These are phyloP conservation scores for Backusella tuberculispora DNA, from an alignment of 192 early-diverging fungal species.

Conservation along the genomic window DNA sequence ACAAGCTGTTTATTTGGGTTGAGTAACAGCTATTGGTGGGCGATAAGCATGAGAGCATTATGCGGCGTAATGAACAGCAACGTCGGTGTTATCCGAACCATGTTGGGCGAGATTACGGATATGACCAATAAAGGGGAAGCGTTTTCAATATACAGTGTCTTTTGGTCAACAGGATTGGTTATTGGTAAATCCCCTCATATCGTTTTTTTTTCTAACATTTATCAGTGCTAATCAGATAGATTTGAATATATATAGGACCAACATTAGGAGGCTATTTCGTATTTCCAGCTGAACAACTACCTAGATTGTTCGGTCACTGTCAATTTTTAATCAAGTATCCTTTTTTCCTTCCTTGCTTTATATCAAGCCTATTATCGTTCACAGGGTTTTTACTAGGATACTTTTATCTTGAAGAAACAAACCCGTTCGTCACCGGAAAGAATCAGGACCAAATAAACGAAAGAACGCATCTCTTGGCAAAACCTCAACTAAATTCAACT, in stretches of 20 bases:
- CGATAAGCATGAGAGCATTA: slow-evolving; percentile 60
- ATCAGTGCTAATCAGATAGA: neutral
- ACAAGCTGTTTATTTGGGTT: slow-evolving; percentile 76
- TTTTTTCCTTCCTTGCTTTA: slow-evolving; percentile 84
- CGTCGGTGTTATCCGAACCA: slow-evolving; percentile 81
- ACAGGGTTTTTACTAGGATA: slow-evolving; percentile 67
- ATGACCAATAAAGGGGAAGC: slow-evolving; percentile 74
- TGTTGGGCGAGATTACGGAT: slow-evolving; percentile 87
- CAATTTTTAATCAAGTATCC: slow-evolving; percentile 68
- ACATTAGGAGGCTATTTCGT: slow-evolving; percentile 80
- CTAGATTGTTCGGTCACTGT: slow-evolving; percentile 59
- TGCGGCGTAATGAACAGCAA: slow-evolving; percentile 79
- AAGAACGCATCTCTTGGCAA: neutral
- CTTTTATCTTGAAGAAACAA: slow-evolving; percentile 67
- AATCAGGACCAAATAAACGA: slow-evolving; percentile 4
- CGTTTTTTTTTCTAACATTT: neutral
- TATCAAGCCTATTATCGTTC: slow-evolving; percentile 62
- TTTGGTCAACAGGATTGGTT: slow-evolving; percentile 63
- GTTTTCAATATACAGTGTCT: slow-evolving; percentile 77
- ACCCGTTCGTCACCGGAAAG: slow-evolving; percentile 13
- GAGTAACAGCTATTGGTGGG: slow-evolving; percentile 57
- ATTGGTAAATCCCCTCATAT: neutral
- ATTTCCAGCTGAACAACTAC: slow-evolving; percentile 73
- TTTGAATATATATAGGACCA: slow-evolving; percentile 34
- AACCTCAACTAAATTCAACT: neutral